Percentiles rank a stretch among this genome's conserved stretches.
Conservation (phyloP, 768 basidiomycete genomes). For the Strobilomyces confusus region DNA sequence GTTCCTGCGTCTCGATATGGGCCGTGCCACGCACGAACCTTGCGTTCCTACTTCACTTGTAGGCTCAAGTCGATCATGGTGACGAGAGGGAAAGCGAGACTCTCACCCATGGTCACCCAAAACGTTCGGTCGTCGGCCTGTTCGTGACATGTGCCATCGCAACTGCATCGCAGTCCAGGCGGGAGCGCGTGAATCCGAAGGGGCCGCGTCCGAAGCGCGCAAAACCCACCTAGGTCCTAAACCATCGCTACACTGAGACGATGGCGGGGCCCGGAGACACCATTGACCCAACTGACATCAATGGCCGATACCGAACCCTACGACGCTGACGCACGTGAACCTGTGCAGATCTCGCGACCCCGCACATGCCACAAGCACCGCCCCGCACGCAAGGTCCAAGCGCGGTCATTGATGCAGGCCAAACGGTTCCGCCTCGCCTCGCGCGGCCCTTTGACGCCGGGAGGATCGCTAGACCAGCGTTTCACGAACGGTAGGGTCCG, state of each 20-base stretch:
- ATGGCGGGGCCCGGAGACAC: neutral
- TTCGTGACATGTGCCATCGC: slow-evolving; percentile 1
- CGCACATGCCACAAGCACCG: neutral
- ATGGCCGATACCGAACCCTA: neutral
- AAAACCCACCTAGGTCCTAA: neutral
- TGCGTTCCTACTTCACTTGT: neutral
- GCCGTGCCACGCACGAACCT: neutral
- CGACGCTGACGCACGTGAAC: neutral
- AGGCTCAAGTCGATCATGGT: neutral
- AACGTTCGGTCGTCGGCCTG: neutral
- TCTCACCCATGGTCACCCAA: neutral
- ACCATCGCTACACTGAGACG: too few species aligned
- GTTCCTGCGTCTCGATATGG: neutral
- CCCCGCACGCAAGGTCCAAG: neutral
- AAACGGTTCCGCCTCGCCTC: neutral
- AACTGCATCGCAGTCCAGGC: slow-evolving; percentile 15
- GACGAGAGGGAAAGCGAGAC: neutral
- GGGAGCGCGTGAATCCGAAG: slow-evolving; percentile 4
- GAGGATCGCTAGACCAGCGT: neutral
- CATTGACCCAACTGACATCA: neutral
- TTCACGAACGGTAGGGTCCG: neutral
- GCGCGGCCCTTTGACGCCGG: neutral
- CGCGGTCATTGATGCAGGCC: neutral
- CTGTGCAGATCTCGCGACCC: neutral
- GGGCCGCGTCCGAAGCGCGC: neutral